These are phyloP conservation scores for Leucoagaricus sp. DNA, from an alignment of 1,284 basidiomycete species.

Conservation along the genomic window DNA sequence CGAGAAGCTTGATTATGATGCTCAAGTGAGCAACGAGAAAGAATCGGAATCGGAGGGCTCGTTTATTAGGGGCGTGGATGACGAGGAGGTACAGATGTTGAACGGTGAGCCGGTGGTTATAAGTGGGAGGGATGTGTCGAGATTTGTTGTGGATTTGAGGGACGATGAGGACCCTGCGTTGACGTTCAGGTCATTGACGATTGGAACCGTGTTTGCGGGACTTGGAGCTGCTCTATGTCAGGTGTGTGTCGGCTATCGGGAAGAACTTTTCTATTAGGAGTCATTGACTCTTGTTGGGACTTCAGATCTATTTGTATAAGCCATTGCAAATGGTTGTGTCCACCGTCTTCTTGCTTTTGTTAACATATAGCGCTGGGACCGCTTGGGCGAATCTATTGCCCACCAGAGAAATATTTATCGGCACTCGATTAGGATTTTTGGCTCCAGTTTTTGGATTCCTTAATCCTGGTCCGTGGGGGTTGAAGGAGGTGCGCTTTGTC, in stretches of 20 bases:
- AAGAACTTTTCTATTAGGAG: too few relatives aligned
- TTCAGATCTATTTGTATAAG: constrained; percentile 63
- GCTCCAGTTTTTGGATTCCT: constrained; percentile 46
- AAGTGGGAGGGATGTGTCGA: constrained; percentile 58
- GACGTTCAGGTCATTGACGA: constrained; percentile 53
- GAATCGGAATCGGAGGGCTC: constrained; percentile 13
- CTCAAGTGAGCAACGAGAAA: not conserved
- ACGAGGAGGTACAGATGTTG: constrained; percentile 36
- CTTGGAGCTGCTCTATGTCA: constrained; percentile 44
- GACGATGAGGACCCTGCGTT: constrained; percentile 63
- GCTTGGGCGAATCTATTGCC: constrained; percentile 53
- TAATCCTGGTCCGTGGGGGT: constrained; percentile 57
- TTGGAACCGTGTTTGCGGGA: constrained; percentile 57
- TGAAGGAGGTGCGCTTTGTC: constrained; percentile 55
- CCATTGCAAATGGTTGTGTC: constrained; percentile 54
- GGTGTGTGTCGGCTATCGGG: constrained; percentile 20
- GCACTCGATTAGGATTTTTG: constrained; percentile 41
- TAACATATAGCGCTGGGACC: constrained; percentile 55
- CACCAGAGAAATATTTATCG: constrained; percentile 38
- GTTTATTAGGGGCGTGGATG: constrained; percentile 23
- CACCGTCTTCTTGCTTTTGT: constrained; percentile 59
- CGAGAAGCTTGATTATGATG: not conserved
- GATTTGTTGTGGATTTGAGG: constrained; percentile 56
- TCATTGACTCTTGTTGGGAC: constrained; percentile 1
- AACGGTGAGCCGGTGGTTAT: constrained; percentile 58